These are phyloP conservation scores for Spathaspora sp. DNA, from an alignment of 805 yeast genomes.

Conservation along the genomic window DNA sequence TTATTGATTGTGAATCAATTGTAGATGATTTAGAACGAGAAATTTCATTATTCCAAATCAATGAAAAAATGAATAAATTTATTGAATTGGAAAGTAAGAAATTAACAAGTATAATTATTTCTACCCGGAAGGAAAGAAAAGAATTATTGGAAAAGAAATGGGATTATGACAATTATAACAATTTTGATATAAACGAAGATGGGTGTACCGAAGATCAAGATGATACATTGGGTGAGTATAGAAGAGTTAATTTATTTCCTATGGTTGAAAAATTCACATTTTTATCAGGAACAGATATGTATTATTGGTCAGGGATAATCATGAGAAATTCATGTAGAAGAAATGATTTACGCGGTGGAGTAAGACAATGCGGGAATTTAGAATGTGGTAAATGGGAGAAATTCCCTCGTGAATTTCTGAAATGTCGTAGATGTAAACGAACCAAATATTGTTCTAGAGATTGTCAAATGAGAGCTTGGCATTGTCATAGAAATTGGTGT, in stretches of 20 bases:
- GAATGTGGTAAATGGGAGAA: conserved; percentile 94
- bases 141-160: conserved; percentile 29
- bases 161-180: conserved; percentile 37
- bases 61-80: conserved; percentile 26
- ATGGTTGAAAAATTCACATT: conserved; percentile 87
- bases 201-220: conserved; percentile 30
- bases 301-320: conserved; percentile 97
- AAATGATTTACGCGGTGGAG: conserved; percentile 82
- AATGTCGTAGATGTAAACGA: conserved; percentile 89
- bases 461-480: conserved; percentile 92
- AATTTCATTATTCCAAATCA: conserved; percentile 27
- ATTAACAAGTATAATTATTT: conserved; percentile 28
- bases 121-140: conserved; percentile 30
- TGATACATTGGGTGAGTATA: conserved; percentile 42
- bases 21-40: conserved; percentile 31
- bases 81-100: conserved; percentile 31
- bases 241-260: conserved; percentile 72
- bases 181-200: conserved; percentile 36
- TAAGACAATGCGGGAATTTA: conserved; percentile 91
- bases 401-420: conserved; percentile 87
- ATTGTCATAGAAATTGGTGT: conserved; percentile 93
- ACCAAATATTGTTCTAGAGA: conserved; percentile 92
- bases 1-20: conserved; percentile 31
- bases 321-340: conserved; percentile 94
- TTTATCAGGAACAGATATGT: conserved; percentile 70